These are phyloP conservation scores for Myrica gale DNA, from an alignment of 306 rosid species.

Conservation along the genomic window DNA sequence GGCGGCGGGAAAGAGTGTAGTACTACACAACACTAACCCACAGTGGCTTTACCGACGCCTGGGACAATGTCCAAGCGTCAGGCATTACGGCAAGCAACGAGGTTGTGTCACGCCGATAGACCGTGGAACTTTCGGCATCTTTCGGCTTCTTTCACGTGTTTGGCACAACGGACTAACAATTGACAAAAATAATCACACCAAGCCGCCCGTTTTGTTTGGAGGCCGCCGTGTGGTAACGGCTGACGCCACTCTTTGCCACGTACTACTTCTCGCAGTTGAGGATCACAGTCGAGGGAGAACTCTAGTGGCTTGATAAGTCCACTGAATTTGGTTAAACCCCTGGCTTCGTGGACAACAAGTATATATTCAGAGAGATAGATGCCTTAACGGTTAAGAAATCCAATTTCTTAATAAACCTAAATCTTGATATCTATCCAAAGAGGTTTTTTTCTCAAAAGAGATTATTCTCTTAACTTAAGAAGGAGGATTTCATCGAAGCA, in stretches of 20 bases:
- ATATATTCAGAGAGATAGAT: too few relatives aligned
- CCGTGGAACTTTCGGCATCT: slow-evolving; percentile 34
- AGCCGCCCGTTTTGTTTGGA: slow-evolving; percentile 22
- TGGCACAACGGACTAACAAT: slow-evolving; percentile 28
- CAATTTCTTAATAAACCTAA: too few relatives aligned
- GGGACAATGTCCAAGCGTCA: slow-evolving; percentile 9
- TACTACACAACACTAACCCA: not conserved
- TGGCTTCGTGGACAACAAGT: too few relatives aligned
- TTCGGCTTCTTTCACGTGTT: slow-evolving; percentile 34
- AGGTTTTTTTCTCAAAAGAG: too few relatives aligned
- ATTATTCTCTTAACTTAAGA: too few relatives aligned
- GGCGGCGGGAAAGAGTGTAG: not conserved
- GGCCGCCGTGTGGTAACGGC: slow-evolving; percentile 16
- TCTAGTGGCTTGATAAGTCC: too few relatives aligned
- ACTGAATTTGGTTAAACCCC: too few relatives aligned
- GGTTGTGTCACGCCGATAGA: not conserved
- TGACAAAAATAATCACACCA: not conserved
- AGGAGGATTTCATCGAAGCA: too few relatives aligned
- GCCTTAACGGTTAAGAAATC: too few relatives aligned
- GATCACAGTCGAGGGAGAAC: not conserved
- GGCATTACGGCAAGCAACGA: slow-evolving; percentile 43
- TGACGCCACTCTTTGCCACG: not conserved
- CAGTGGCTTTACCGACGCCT: slow-evolving; percentile 41
- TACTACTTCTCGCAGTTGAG: not conserved
- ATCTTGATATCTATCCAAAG: too few relatives aligned